phyloP scores from a whole-genome alignment of 768 basidiomycete species.

The Pleurotus citrinopileatus region DNA sequence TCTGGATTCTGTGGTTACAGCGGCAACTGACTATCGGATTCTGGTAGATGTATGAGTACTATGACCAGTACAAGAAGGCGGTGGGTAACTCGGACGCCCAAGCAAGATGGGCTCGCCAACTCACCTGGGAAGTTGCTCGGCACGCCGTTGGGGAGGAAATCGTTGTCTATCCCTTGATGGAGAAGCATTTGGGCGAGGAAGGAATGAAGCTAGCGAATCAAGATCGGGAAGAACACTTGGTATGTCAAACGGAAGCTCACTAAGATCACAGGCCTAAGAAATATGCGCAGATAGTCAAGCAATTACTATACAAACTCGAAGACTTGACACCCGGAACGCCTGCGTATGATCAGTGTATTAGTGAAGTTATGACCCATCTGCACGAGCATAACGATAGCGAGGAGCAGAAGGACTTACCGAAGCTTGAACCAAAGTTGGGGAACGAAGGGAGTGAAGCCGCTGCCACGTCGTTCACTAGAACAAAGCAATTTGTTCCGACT shows the following conservation, averaged over 20 bases:
- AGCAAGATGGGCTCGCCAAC: constrained; percentile 51
- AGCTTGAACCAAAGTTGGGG: constrained; percentile 47
- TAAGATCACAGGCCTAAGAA: no score
- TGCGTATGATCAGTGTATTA: constrained; percentile 42
- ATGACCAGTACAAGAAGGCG: constrained; percentile 43
- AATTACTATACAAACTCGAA: constrained; percentile 45
- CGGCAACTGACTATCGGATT: no score
- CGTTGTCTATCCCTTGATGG: constrained; percentile 62
- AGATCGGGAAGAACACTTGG: constrained; percentile 57
- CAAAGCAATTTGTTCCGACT: constrained; percentile 64
- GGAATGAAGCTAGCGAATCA: constrained; percentile 50
- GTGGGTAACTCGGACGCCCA: constrained; percentile 44
- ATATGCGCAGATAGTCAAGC: constrained; percentile 28
- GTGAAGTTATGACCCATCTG: constrained; percentile 44
- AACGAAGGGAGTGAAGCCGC: constrained; percentile 40
- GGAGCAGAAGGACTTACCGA: constrained; percentile 54
- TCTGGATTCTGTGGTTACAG: no score
- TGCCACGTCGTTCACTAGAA: constrained; percentile 45
- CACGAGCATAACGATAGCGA: constrained; percentile 56
- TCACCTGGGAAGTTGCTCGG: constrained; percentile 59
- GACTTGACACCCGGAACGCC: constrained; percentile 35
- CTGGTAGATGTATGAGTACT: constrained; percentile 24
- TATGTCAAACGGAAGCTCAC: constrained; percentile 22
- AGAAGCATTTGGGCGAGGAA: constrained; percentile 49
- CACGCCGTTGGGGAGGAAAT: constrained; percentile 64